Percentiles rank a stretch among this genome's conserved stretches.
Evolutionary conservation across 1,284 basidiomycete species (phyloP).

Genomic region (Ustilago loliicola): DNA sequence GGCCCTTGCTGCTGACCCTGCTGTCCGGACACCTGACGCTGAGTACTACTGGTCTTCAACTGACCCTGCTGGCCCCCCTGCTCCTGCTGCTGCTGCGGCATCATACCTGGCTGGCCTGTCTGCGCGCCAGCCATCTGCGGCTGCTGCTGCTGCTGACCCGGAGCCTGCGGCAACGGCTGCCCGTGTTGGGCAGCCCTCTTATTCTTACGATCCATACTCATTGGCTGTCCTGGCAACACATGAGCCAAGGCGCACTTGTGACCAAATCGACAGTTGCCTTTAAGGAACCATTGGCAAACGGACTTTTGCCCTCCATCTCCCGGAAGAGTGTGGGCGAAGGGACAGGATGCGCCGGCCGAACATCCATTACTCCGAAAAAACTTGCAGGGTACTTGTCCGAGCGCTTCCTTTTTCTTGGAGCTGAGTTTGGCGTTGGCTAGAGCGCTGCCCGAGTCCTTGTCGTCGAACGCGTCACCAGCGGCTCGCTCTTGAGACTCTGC

Average conservation of each 20-base stretch:
- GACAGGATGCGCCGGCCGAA: conserved; percentile 93
- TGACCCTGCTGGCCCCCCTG: conserved; percentile 15
- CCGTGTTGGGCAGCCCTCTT: conserved; percentile 90
- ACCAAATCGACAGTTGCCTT: conserved; percentile 95
- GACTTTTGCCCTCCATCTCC: conserved; percentile 77
- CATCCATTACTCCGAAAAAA: conserved; percentile 83
- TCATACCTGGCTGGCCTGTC: conserved; percentile 6
- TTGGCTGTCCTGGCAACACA: conserved; percentile 88
- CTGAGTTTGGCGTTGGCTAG: conserved; percentile 67
- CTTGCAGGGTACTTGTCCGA: conserved; percentile 97
- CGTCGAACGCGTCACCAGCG: conserved; percentile 41
- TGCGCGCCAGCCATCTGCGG: conserved; percentile 3
- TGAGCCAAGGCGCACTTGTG: conserved; percentile 90
- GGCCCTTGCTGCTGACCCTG: conserved; percentile 23
- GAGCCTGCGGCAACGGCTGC: conserved; percentile 46
- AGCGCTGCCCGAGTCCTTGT: conserved; percentile 61
- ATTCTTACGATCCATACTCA: conserved; percentile 92
- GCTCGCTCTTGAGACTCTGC: conserved; percentile 37
- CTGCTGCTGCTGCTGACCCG: conserved; percentile 18
- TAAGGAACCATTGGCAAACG: conserved; percentile 88
- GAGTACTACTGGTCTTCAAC: background rate
- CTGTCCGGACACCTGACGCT: conserved; percentile 23
- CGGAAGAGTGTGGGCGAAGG: conserved; percentile 84
- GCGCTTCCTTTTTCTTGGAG: conserved; percentile 76
- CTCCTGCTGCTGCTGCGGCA: conserved; percentile 3